Conservation (phyloP, 352 stramenopile genomes). For the Peronospora tabacina region DNA sequence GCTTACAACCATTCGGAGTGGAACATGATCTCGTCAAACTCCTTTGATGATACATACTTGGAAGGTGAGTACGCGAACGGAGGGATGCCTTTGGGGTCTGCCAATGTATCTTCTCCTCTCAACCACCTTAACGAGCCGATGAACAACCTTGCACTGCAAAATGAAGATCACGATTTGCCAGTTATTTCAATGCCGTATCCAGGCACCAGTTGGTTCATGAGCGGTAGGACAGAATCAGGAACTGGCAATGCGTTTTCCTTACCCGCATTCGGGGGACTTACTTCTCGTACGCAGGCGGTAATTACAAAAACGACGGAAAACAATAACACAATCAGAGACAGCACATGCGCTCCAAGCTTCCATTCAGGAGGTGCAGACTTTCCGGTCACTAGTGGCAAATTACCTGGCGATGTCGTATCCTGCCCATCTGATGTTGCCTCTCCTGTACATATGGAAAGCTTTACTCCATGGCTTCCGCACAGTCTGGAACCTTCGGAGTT, state of each 20-base stretch:
- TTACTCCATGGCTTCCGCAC: constrained; percentile 30
- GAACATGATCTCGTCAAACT: constrained; percentile 27
- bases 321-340: constrained; percentile 9
- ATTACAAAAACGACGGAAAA: constrained; percentile 8
- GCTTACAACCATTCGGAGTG: constrained; percentile 21
- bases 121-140: constrained; percentile 29
- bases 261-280: constrained; percentile 18
- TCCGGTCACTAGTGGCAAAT: constrained; percentile 12
- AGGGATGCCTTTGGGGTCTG: constrained; percentile 11
- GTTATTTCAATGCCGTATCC: constrained; percentile 29
- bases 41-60: constrained; percentile 35
- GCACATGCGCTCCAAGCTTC: constrained; percentile 17
- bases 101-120: constrained; percentile 13
- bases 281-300: constrained; percentile 11
- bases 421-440: constrained; percentile 19
- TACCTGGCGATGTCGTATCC: constrained; percentile 5
- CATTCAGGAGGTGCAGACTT: constrained; percentile 7
- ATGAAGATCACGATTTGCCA: constrained; percentile 23
- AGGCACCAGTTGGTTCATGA: constrained; percentile 29
- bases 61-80: constrained; percentile 22
- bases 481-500: constrained; percentile 29
- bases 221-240: constrained; percentile 11
- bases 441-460: constrained; percentile 38
- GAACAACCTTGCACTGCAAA: constrained; percentile 22
- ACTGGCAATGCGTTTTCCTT: constrained; percentile 15